phyloP scores from a whole-genome alignment of 2,329 filamentous ascomycete species.

The Colletotrichum ledebouriae region DNA sequence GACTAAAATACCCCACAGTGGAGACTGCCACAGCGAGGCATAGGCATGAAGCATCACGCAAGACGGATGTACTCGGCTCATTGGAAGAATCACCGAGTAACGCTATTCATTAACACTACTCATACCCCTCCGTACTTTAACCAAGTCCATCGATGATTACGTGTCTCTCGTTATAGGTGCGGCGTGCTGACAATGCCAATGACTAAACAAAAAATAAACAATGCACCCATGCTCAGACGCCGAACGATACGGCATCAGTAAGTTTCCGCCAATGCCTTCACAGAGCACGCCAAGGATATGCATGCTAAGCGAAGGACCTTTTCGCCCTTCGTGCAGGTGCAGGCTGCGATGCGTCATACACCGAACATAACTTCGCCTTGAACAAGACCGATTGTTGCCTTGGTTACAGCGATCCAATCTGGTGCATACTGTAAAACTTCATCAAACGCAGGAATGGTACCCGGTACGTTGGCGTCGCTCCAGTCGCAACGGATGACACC shows the following conservation, averaged over 20 bases:
- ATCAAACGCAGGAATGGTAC: constrained; percentile 84
- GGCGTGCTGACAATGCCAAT: constrained; percentile 23
- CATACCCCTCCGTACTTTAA: constrained; percentile 13
- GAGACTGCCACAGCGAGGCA: neutral
- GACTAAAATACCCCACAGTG: constrained; percentile 18
- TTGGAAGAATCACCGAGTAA: constrained; percentile 2
- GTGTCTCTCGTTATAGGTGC: constrained; percentile 10
- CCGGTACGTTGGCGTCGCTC: constrained; percentile 83
- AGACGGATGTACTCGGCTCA: neutral
- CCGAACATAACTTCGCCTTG: constrained; percentile 22
- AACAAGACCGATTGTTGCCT: constrained; percentile 54
- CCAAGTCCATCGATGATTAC: constrained; percentile 11
- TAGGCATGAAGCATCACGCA: neutral
- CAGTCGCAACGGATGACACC: constrained; percentile 84
- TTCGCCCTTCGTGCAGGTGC: neutral
- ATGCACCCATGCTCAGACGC: constrained; percentile 30
- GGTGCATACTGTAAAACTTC: constrained; percentile 84
- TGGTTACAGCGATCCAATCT: constrained; percentile 82
- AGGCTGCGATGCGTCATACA: neutral
- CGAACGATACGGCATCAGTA: constrained; percentile 14
- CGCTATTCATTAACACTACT: constrained; percentile 16
- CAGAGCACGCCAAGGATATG: neutral
- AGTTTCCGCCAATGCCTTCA: neutral
- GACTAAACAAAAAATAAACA: neutral
- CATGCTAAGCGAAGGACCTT: neutral